Conservation (phyloP, 768 basidiomycete species). For the Boletus subparvulus region DNA sequence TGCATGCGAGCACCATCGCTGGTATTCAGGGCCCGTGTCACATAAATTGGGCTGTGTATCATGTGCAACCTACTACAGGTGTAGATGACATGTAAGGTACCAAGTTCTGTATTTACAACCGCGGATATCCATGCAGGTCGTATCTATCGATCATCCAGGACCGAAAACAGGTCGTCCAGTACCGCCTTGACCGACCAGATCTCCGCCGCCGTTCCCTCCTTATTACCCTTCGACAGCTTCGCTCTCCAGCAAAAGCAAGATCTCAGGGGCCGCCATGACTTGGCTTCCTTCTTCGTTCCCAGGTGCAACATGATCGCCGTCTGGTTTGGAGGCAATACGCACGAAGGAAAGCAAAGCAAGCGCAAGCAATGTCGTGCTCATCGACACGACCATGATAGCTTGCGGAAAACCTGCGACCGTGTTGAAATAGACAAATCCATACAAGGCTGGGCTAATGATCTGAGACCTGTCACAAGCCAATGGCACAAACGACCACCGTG, state of each 20-base stretch:
- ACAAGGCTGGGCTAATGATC: slow-evolving; percentile 70
- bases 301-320: not conserved
- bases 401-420: slow-evolving; percentile 72
- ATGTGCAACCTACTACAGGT: not conserved
- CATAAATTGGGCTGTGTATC: not conserved
- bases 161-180: not conserved
- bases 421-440: slow-evolving; percentile 65
- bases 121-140: not conserved
- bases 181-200: not conserved
- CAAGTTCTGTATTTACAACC: not conserved
- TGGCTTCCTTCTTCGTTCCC: slow-evolving; percentile 6
- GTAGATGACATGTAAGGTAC: not conserved
- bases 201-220: not conserved
- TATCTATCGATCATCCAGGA: not conserved
- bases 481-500: not conserved
- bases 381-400: slow-evolving; percentile 64
- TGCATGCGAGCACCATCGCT: not conserved
- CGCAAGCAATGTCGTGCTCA: slow-evolving; percentile 39
- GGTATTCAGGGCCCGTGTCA: not conserved
- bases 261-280: not conserved
- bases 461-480: slow-evolving; percentile 45
- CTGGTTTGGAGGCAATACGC: slow-evolving; percentile 31
- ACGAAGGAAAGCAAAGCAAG: slow-evolving; percentile 50
- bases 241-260: not conserved
- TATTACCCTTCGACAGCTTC: slow-evolving; percentile 1